Evolutionary conservation across 768 basidiomycete species (phyloP).

Genomic region (Auricularia sp.): DNA sequence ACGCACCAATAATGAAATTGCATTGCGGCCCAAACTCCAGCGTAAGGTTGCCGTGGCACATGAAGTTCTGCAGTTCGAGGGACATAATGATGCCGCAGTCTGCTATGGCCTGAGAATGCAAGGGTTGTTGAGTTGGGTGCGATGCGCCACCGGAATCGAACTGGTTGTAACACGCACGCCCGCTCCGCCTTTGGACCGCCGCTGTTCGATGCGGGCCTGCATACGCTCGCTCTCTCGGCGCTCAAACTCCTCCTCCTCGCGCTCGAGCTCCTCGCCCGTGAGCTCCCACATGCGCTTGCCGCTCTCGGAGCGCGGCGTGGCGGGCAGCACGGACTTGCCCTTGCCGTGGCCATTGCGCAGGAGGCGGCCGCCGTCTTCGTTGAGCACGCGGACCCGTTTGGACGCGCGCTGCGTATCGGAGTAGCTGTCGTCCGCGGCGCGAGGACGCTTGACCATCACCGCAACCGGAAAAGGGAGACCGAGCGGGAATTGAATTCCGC

Average conservation of each 20-base stretch:
- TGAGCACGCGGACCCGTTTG: neutral
- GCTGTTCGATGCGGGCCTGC: neutral
- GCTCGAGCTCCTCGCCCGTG: neutral
- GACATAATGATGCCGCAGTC: constrained; percentile 82
- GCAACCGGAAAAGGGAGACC: neutral
- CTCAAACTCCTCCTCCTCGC: neutral
- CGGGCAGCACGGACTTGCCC: neutral
- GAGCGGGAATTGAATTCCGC: neutral
- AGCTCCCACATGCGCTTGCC: neutral
- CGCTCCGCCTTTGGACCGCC: neutral
- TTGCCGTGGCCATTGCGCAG: neutral
- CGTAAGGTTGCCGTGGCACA: constrained; percentile 83
- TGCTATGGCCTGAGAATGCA: constrained; percentile 50
- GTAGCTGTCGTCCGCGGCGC: neutral
- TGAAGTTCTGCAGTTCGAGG: constrained; percentile 86
- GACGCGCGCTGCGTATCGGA: neutral
- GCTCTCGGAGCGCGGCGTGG: neutral
- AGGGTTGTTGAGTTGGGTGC: neutral
- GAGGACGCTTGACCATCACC: neutral
- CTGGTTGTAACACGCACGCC: neutral
- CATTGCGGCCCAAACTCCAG: constrained; percentile 88
- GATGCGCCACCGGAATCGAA: neutral
- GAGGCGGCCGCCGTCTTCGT: neutral
- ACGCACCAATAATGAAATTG: constrained; percentile 89
- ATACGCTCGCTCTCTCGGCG: neutral